Conservation (phyloP, 1,284 basidiomycete species). For the Puccinia brachypodii region DNA sequence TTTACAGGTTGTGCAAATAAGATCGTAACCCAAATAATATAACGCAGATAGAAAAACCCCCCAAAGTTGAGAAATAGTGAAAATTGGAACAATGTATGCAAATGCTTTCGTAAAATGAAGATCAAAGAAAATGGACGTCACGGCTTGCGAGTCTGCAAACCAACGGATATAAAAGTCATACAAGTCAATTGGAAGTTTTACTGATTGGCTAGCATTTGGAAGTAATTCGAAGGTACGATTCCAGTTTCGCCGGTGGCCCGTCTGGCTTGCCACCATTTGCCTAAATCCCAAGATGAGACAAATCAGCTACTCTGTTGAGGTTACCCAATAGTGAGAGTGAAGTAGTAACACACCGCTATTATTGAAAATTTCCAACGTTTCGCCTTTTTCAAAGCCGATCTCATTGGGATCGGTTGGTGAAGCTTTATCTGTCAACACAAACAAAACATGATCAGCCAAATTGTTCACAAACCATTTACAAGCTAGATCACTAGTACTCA, state of each 20-base stretch:
- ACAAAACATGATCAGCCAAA: too few relatives aligned
- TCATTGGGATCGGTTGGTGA: constrained; percentile 94
- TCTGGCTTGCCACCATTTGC: constrained; percentile 93
- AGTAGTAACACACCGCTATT: constrained; percentile 64
- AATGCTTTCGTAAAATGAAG: background rate
- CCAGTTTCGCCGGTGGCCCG: constrained; percentile 78
- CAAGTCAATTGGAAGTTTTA: background rate
- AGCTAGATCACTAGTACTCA: too few relatives aligned
- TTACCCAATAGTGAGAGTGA: background rate
- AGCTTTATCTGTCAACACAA: constrained; percentile 75
- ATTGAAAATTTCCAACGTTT: constrained; percentile 89
- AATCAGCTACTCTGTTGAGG: background rate
- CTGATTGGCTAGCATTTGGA: constrained; percentile 49
- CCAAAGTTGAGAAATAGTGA: background rate
- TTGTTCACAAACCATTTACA: too few relatives aligned
- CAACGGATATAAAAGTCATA: background rate
- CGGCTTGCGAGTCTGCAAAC: background rate
- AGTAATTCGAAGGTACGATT: constrained; percentile 61
- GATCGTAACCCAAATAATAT: background rate
- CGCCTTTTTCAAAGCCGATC: constrained; percentile 89
- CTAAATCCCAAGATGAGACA: constrained; percentile 55
- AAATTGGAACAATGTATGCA: background rate
- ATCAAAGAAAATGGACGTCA: background rate
- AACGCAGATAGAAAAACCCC: background rate
- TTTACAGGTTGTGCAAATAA: background rate